phyloP scores from a whole-genome alignment of 2,329 filamentous ascomycete genomes.

The Rutstroemia sydowiana region DNA sequence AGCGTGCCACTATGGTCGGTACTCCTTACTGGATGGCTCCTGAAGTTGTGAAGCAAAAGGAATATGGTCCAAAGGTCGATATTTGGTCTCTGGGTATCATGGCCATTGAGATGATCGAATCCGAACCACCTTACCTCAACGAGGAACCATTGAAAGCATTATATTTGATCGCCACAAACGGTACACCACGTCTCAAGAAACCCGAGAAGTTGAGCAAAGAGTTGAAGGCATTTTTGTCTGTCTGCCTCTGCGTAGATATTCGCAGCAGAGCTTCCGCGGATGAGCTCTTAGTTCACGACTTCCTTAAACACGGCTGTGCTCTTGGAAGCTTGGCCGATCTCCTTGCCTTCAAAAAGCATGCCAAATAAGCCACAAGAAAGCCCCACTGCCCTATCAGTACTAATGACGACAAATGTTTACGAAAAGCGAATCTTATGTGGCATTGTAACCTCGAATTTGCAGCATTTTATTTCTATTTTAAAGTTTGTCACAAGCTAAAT shows the following conservation, averaged over 20 bases:
- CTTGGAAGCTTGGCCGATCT: slow-evolving; percentile 77
- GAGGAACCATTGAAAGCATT: slow-evolving; percentile 88
- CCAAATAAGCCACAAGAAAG: slow-evolving; percentile 42
- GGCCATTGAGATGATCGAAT: slow-evolving; percentile 99
- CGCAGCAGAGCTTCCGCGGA: slow-evolving; percentile 87
- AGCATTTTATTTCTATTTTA: slow-evolving; percentile 3
- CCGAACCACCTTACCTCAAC: slow-evolving; percentile 92
- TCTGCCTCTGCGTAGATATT: slow-evolving; percentile 94
- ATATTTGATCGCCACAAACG: slow-evolving; percentile 94
- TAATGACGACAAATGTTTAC: slow-evolving; percentile 9
- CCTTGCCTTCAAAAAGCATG: slow-evolving; percentile 75
- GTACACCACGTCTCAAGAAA: slow-evolving; percentile 96
- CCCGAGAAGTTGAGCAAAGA: slow-evolving; percentile 97
- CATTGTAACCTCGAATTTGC: slow-evolving; percentile 1
- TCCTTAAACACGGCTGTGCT: slow-evolving; percentile 84
- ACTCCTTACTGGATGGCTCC: slow-evolving; percentile 99
- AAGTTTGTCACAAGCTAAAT: slow-evolving; percentile 13
- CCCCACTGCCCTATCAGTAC: slow-evolving; percentile 1
- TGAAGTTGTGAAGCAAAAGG: slow-evolving; percentile 93
- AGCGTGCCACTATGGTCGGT: slow-evolving; percentile 97
- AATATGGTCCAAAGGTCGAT: slow-evolving; percentile 96
- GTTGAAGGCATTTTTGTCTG: slow-evolving; percentile 91
- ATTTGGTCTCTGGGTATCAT: slow-evolving; percentile 99
- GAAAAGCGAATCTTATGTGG: slow-evolving; percentile 6
- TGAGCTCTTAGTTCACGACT: slow-evolving; percentile 86